A percentile compares a stretch with the other conserved stretches of the same genome.
Conservation (phyloP, 2,329 filamentous ascomycete genomes). For the Blumeria hordei region DNA sequence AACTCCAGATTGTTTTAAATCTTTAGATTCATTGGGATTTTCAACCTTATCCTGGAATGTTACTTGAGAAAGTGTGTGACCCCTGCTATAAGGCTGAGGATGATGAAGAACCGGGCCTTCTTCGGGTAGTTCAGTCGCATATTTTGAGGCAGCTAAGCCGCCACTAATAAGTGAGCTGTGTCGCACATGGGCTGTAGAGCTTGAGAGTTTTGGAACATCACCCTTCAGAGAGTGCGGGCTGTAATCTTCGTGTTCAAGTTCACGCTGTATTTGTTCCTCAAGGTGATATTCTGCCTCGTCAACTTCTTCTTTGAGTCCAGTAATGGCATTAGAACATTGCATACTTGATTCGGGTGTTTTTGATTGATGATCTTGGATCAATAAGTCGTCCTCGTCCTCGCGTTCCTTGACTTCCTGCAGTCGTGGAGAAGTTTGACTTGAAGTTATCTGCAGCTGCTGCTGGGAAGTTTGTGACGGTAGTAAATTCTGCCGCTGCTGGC, state of each 20-base stretch:
- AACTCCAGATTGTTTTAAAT: constrained; percentile 1
- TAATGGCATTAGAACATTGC: constrained; percentile 48
- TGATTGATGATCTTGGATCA: constrained; percentile 22
- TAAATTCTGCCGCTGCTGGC: constrained; percentile 24
- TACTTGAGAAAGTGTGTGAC: constrained; percentile 44
- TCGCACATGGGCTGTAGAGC: constrained; percentile 5
- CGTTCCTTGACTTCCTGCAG: constrained; percentile 53
- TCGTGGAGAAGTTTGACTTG: constrained; percentile 30
- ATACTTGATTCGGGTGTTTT: constrained; percentile 32
- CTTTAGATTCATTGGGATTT: constrained; percentile 10
- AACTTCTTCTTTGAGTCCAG: constrained; percentile 60
- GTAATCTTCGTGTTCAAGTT: constrained; percentile 57
- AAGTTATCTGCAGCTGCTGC: constrained; percentile 15
- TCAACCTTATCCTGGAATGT: constrained; percentile 35
- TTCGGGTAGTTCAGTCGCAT: constrained; percentile 24
- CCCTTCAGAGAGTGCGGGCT: constrained; percentile 29
- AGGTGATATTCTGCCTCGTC: constrained; percentile 70
- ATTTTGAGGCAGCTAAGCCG: constrained; percentile 17
- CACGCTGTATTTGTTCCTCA: constrained; percentile 54
- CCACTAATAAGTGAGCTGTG: constrained; percentile 8
- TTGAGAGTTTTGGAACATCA: constrained; percentile 6
- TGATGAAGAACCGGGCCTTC: constrained; percentile 39
- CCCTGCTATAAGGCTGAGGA: constrained; percentile 48
- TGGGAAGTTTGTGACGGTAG: constrained; percentile 26
- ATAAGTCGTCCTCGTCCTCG: constrained; percentile 31